Evolutionary conservation across 2,329 filamentous ascomycete species (phyloP), one percentile per base, ranked within the genome.

Genomic region (Tolypocladium endophyticum): DNA sequence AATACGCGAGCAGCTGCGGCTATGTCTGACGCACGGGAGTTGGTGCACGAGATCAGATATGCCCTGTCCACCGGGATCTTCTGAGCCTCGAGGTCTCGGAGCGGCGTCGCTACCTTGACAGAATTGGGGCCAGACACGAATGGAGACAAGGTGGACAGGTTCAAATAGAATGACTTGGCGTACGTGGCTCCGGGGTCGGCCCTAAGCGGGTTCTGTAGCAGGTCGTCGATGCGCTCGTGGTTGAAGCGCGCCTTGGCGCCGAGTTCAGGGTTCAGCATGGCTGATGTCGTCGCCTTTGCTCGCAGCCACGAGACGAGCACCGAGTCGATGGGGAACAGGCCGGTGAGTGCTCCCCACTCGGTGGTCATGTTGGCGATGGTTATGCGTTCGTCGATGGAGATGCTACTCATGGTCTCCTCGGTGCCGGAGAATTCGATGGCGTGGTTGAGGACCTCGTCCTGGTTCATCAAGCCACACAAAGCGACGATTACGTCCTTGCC

Each of bases 401-500:
- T 78, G 67, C 82, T 91, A 52, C 75, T 69, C 79, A 94, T 82
- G 0, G 92, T 96, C 70, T 92, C 80, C 63, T 90, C 85, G 0
- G 87, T 86, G 16, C 92, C 93, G 0, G 85, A 86, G 68, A 97
- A 96, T 69, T 97, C 93, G 61, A 97, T 87, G 6, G 86, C 86
- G 70, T 96, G 91, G 75, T 97, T 97, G 18, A 97, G 80, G 0
- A 97, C 93, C 53, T 96, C 90, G 65, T 91, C 88, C 58, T 88
- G 85, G 58, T 88, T 85, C 77, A 97, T 95, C 0, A 96, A 75
- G 1, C 89, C 90, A 66, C 90, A 95, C 1, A 97, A 81, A 0
- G 91, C 90, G 33, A 97, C 83, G 64, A 97, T 97, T 16, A 96
- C 89, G 72, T 97, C 94, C 74, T 99, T 97, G 36, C 92, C 93